Conservation (phyloP, 2,329 filamentous ascomycete genomes). For the Davidsoniella australis region DNA sequence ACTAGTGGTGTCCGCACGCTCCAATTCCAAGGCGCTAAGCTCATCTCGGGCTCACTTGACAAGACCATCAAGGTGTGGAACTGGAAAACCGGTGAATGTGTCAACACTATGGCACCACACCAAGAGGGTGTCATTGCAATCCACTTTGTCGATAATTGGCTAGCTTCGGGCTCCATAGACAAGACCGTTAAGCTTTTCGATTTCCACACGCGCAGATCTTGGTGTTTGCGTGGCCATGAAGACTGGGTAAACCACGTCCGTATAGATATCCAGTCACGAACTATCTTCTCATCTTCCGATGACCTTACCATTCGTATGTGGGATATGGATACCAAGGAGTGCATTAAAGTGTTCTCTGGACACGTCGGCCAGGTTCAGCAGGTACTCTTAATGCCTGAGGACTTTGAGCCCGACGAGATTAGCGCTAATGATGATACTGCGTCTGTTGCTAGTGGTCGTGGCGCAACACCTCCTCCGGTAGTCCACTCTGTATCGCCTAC, state of each 20-base stretch:
- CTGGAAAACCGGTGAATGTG: conserved; percentile 76
- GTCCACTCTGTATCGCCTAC: conserved; percentile 1
- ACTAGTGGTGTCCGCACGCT: conserved; percentile 69
- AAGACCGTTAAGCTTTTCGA: conserved; percentile 86
- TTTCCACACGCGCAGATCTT: conserved; percentile 68
- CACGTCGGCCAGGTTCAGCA: conserved; percentile 95
- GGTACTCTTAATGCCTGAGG: conserved; percentile 63
- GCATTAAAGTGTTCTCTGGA: conserved; percentile 63
- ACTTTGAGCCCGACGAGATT: conserved; percentile 73
- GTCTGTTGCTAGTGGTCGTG: conserved; percentile 32
- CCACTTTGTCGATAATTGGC: conserved; percentile 68
- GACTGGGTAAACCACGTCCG: conserved; percentile 97
- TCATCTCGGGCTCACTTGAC: conserved; percentile 83
- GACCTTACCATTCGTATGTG: conserved; percentile 83
- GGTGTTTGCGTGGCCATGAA: conserved; percentile 62
- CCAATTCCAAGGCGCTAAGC: conserved; percentile 81
- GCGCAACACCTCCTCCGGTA: conserved; percentile 11
- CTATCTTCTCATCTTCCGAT: conserved; percentile 82
- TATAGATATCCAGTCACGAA: conserved; percentile 65
- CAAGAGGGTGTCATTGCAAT: conserved; percentile 69
- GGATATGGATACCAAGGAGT: conserved; percentile 73
- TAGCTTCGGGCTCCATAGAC: conserved; percentile 82
- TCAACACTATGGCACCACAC: conserved; percentile 68
- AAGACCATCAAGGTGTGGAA: conserved; percentile 88
- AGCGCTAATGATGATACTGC: conserved; percentile 34